These are phyloP conservation scores for Rhizopogon roseolus DNA, from an alignment of 768 basidiomycete genomes.

Conservation along the genomic window DNA sequence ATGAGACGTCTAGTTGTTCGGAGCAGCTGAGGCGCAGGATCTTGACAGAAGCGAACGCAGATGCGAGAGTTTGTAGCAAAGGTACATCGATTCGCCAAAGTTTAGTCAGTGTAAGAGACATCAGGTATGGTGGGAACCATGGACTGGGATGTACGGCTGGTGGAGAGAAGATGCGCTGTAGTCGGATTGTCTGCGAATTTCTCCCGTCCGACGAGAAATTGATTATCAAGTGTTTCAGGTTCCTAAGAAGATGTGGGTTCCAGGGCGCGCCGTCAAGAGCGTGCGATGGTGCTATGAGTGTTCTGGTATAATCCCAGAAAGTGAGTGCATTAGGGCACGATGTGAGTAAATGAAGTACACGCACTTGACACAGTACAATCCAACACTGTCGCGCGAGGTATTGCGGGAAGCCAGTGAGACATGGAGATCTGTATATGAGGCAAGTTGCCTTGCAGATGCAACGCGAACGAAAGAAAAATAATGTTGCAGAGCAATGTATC, in stretches of 20 bases:
- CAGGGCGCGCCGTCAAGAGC: conserved; percentile 19
- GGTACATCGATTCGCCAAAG: conserved; percentile 54
- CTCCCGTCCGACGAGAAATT: conserved; percentile 40
- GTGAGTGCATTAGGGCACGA: conserved; percentile 6
- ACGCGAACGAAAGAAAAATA: conserved; percentile 21
- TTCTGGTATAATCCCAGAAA: conserved; percentile 11
- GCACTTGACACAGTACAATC: conserved; percentile 45
- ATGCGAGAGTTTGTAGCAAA: conserved; percentile 44
- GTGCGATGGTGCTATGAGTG: conserved; percentile 12
- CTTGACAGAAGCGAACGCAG: conserved; percentile 38
- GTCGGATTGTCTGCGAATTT: conserved; percentile 37
- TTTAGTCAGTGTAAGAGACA: conserved; percentile 43
- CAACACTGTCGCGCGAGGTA: conserved; percentile 15
- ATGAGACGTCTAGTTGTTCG: conserved; percentile 50
- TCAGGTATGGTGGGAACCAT: conserved; percentile 30
- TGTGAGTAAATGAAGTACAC: conserved; percentile 16
- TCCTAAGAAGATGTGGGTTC: conserved; percentile 24
- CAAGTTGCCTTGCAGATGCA: conserved; percentile 13
- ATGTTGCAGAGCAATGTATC: conserved; percentile 37
- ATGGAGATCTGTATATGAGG: conserved; percentile 28
- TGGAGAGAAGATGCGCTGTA: conserved; percentile 28
- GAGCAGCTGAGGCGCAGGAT: conserved; percentile 55
- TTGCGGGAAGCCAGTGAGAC: conserved; percentile 22
- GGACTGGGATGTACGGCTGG: conserved; percentile 18
- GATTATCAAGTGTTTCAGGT: conserved; percentile 35